Evolutionary conservation across 2,329 filamentous ascomycete genomes (phyloP), one percentile per base, ranked within the genome.

Genomic region (Didymella glomerata): DNA sequence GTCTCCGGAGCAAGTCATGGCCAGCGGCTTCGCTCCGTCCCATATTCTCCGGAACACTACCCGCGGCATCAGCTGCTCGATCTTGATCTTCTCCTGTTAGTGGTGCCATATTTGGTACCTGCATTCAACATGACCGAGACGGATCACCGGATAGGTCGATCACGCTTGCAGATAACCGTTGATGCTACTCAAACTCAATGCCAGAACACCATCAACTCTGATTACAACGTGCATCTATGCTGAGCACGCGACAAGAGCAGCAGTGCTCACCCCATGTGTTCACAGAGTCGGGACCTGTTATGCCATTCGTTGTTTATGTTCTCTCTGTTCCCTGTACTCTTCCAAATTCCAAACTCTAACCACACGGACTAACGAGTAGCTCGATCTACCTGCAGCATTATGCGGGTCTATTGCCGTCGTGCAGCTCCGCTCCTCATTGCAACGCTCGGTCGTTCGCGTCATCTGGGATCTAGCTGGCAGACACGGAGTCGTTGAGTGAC

Each of bases 351-450:
- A 41, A 54, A 54, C 40, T 47, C 34, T 54, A 54, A 34, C 40
- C 6, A 42, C 46, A 54, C 49, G 24, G 46, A 30, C 50, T 47
- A 59, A 45, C 46, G 34, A 45, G 42, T 59, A 59, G 56, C 46
- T 50, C 50, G 8, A 40, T 46, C 46, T 11, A 18, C 25, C 40
- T 54, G 50, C 50, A 59, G 38, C 38, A 34, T 46, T 16, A 46
- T 50, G 56, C 50, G 20, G 50, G 30, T 50, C 50, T 59, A 59
- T 42, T 41, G 28, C 40, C 14, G 53, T 46, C 45, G 25, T 34
- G 56, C 56, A 54, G 56, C 38, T 49, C 55, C 46, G 38, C 13
- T 28, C 18, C 40, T 34, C 13, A 46, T 45, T 49, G 40, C 40
- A 27, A 25, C 9, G 30, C 28, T 14, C 24, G 24, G 24, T 34